These are phyloP conservation scores for Cadophora sp. DNA, from an alignment of 2,329 filamentous ascomycete species.

Conservation along the genomic window DNA sequence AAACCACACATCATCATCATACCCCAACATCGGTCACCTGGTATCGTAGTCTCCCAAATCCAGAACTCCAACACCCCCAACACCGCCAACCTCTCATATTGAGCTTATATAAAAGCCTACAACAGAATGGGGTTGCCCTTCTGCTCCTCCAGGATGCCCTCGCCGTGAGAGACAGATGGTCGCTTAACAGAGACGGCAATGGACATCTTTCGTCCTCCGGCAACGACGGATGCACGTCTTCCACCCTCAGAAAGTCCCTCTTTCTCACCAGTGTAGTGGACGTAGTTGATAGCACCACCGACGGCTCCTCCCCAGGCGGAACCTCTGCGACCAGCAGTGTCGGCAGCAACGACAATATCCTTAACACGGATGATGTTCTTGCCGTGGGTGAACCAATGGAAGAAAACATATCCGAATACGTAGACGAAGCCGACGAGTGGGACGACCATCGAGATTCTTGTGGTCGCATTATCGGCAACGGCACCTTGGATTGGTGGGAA, in stretches of 20 bases:
- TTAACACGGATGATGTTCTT: conserved; percentile 44
- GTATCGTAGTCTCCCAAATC: not conserved
- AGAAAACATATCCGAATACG: conserved; percentile 44
- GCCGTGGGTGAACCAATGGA: conserved; percentile 47
- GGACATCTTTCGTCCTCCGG: conserved; percentile 16
- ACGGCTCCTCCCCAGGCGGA: conserved; percentile 38
- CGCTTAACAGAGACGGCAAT: conserved; percentile 25
- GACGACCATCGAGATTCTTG: conserved; percentile 53
- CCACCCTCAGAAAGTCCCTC: conserved; percentile 21
- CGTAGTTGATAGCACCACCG: conserved; percentile 36
- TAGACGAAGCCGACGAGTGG: conserved; percentile 52
- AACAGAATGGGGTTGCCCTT: conserved; percentile 26
- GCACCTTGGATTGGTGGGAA: conserved; percentile 75
- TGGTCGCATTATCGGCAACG: conserved; percentile 60
- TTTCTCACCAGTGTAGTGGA: conserved; percentile 36
- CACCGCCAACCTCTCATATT: not conserved
- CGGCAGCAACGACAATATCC: conserved; percentile 38
- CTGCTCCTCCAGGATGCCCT: conserved; percentile 21
- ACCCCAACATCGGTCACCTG: not conserved
- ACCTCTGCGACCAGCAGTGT: conserved; percentile 30
- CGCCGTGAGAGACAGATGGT: conserved; percentile 12
- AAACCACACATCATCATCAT: not conserved
- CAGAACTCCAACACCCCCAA: not conserved
- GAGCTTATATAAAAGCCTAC: not conserved
- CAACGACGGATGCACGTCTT: conserved; percentile 20